phyloP scores from a whole-genome alignment of 2,329 filamentous ascomycete species.

The Talaromyces sp. region DNA sequence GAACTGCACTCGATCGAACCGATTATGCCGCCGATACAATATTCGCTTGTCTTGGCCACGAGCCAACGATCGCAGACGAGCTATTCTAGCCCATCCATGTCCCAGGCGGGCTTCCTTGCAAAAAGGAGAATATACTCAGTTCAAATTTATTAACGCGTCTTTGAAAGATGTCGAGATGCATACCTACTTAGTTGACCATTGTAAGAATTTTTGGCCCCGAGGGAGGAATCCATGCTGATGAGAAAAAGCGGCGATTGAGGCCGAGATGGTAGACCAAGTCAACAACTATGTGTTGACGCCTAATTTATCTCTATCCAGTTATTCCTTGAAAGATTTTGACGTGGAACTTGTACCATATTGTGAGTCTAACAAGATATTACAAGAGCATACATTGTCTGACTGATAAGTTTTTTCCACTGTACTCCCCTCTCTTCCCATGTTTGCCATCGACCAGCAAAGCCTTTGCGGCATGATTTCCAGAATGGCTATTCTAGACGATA shows the following conservation, averaged over 20 bases:
- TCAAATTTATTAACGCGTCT: constrained; percentile 1
- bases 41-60: constrained; percentile 1
- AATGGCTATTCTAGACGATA: constrained; percentile 1
- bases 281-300: not conserved
- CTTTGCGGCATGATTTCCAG: not conserved
- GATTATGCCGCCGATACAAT: not conserved
- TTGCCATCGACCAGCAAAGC: not conserved
- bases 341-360: constrained; percentile 2
- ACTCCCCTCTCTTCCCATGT: not conserved
- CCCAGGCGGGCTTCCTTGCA: not conserved
- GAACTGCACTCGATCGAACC: constrained; percentile 1
- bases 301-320: not conserved
- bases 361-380: not conserved
- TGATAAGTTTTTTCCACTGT: constrained; percentile 1
- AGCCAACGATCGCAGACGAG: not conserved
- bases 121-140: not conserved
- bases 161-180: not conserved
- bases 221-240: not conserved
- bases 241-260: not conserved
- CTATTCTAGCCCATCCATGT: not conserved
- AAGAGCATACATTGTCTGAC: not conserved
- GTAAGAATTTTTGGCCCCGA: not conserved
- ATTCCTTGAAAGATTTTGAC: not conserved
- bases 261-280: not conserved
- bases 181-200: not conserved